Evolutionary conservation across 495 filamentous ascomycete genomes (phyloP).

Genomic region (Hypoxylon crocopeplum): DNA sequence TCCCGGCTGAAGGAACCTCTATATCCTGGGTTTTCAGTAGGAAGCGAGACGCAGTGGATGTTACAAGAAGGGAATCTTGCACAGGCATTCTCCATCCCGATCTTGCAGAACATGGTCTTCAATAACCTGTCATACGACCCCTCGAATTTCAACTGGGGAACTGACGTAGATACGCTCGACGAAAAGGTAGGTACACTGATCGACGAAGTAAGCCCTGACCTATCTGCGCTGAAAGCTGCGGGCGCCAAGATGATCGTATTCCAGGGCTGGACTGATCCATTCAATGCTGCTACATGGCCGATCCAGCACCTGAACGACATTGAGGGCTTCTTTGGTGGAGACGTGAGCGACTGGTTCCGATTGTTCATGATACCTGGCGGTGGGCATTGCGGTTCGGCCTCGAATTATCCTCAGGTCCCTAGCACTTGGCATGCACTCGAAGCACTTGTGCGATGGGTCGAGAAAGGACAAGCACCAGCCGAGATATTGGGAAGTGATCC

Average conservation of each 20-base stretch:
- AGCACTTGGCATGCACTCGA: conserved; percentile 44
- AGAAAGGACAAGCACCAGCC: conserved; percentile 30
- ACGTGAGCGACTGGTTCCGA: conserved; percentile 45
- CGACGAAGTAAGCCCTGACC: conserved; percentile 45
- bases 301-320: conserved; percentile 50
- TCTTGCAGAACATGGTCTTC: conserved; percentile 60
- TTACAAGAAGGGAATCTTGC: conserved; percentile 43
- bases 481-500: conserved; percentile 40
- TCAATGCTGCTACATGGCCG: conserved; percentile 51
- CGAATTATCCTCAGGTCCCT: conserved; percentile 44
- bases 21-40: conserved; percentile 50
- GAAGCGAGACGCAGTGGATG: conserved; percentile 45
- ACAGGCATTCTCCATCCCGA: conserved; percentile 46
- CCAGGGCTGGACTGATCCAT: conserved; percentile 52
- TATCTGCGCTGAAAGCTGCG: conserved; percentile 38
- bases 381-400: conserved; percentile 49
- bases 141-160: conserved; percentile 46
- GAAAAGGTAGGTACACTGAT: conserved; percentile 42
- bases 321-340: conserved; percentile 33
- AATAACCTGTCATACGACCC: conserved; percentile 54
- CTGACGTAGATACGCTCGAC: conserved; percentile 45
- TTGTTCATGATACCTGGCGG: conserved; percentile 51
- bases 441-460: conserved; percentile 43
- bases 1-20: conserved; percentile 29
- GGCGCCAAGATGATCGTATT: conserved; percentile 51